Conservation (phyloP, 2,329 filamentous ascomycete genomes). For the Fusarium chlamydosporum region DNA sequence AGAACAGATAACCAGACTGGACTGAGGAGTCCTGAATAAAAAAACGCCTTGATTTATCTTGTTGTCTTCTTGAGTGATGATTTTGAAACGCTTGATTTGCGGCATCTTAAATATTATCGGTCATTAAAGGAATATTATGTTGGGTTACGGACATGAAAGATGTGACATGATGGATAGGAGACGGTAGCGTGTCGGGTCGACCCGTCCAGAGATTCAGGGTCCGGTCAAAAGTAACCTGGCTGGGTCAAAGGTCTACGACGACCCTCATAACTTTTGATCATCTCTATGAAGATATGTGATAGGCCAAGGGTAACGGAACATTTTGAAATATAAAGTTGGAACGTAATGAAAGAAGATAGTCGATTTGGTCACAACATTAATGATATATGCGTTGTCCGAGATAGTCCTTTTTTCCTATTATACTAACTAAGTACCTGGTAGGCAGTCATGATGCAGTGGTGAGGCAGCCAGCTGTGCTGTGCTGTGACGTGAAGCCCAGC, state of each 20-base stretch:
- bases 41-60: conserved; percentile 50
- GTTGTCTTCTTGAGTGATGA: not conserved
- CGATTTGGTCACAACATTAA: no score
- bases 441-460: not conserved
- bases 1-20: conserved; percentile 54
- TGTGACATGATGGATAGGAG: not conserved
- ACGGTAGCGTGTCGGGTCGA: conserved; percentile 3
- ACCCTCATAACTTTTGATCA: not conserved
- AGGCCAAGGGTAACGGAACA: not conserved
- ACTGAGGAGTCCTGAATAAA: conserved; percentile 54
- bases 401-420: not conserved
- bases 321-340: no score
- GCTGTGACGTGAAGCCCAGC: conserved; percentile 24
- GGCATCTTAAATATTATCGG: not conserved
- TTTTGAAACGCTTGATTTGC: not conserved
- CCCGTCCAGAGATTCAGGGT: not conserved
- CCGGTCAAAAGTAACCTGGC: not conserved
- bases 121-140: not conserved
- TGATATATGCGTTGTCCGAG: not conserved
- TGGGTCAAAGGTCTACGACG: not conserved
- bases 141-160: not conserved
- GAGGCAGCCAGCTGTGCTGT: conserved; percentile 27
- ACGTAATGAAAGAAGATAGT: not conserved
- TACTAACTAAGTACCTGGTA: not conserved
- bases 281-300: not conserved